Base-by-base conservation (phyloP, 2,329 filamentous ascomycete species). In the Microsporum ferrugineum region DNA sequence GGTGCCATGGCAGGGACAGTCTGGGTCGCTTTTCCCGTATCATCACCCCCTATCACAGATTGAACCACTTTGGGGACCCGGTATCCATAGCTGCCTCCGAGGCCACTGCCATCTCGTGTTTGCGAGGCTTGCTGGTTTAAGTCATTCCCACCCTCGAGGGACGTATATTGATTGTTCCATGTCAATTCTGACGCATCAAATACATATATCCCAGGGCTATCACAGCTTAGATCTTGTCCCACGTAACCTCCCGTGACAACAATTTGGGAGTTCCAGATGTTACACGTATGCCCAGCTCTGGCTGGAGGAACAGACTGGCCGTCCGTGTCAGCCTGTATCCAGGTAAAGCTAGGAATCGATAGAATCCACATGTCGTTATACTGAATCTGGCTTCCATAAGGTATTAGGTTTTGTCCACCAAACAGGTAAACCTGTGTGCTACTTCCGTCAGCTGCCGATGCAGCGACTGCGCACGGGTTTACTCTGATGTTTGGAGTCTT, bases 241-340 rank as follows among this genome's bases (percentile, higher is more conserved):
- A 85, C 80, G 65, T 83, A 87, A 8, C 89, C 89, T 31, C 89
- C 89, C 12, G 92, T 78, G 5, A 87, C 80, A 64, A 94, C 78
- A 85, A 95, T 91, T 71, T 92, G 89, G 62, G 87, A 85, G 14
- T 90, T 86, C 74, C 89, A 92, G 67, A 83, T 82, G 66, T 91
- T 83, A 73, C 89, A 94, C 41, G 84, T 84, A 70, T 92, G 88
- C 0, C 88, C 88, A 0, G 85, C 83, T 60, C 89, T 82, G 2
- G 78, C 86, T 5, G 80, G 73, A 73, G 87, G 70, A 4, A 76
- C 59, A 59, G 67, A 64, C 70, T 82, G 70, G 0, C 74, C 72
- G 3, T 72, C 70, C 57, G 77, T 77, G 63, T 87, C 78, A 29
- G 88, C 85, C 68, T 84, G 76, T 59, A 87, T 87, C 89, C 89